Evolutionary conservation across 2,329 filamentous ascomycete species (phyloP), one percentile per base, ranked within the genome.

Genomic region (Daldinia sp.): DNA sequence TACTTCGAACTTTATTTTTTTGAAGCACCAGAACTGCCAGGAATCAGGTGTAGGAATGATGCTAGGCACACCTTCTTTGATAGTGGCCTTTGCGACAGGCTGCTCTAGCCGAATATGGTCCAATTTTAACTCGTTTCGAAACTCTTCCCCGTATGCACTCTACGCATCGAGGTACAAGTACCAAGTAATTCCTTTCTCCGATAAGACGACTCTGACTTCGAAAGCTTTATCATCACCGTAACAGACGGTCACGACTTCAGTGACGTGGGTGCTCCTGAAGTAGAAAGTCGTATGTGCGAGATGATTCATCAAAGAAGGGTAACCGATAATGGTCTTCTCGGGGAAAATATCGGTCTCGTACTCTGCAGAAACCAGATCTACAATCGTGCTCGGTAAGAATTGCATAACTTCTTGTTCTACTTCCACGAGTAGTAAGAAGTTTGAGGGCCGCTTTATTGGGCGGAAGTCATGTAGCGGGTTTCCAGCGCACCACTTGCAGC

Each of bases 401-500:
- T 18, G 15, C 74, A 77, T 76, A 1, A 76, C 39, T 23, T 54
- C 9, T 18, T 71, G 60, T 60, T 73, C 62, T 18, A 73, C 76
- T 60, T 66, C 59, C 46, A 72, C 64, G 65, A 70, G 68, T 10
- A 62, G 42, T 5, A 75, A 41, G 63, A 65, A 72, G 58, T 46
- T 37, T 23, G 10, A 54, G 46, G 63, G 63, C 15, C 69, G 55
- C 7, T 60, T 20, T 6, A 70, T 69, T 2, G 59, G 30, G 4
- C 13, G 20, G 54, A 78, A 78, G 1, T 72, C 26, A 64, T 84
- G 82, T 0, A 48, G 37, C 0, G 82, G 82, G 35, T 83, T 83
- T 1, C 81, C 81, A 7, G 73, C 72, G 63, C 82, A 84, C 30
- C 67, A 73, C 10, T 67, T 66, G 72, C 82, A 84, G 13, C 80